Percentiles rank a stretch among this genome's conserved stretches.
Evolutionary conservation across 108 stramenopile genomes (phyloP).

Genomic region (Cyclostephanos tholiformis): DNA sequence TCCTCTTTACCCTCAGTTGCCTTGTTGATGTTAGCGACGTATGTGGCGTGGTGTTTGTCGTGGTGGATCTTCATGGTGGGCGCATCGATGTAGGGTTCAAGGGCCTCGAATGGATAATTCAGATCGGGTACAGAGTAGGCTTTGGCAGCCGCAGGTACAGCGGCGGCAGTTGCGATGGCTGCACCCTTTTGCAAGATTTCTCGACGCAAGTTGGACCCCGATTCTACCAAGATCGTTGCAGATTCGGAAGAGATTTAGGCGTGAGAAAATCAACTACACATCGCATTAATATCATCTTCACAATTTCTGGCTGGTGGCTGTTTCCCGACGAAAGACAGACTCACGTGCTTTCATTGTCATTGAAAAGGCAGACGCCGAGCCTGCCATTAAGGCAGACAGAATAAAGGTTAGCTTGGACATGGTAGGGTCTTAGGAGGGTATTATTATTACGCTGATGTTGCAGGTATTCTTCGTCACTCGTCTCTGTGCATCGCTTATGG

Average conservation of each 20-base stretch:
- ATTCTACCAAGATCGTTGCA: conserved; percentile 20
- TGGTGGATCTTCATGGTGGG: conserved; percentile 98
- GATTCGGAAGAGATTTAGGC: neutral
- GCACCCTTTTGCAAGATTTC: conserved; percentile 67
- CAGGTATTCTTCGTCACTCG: no score
- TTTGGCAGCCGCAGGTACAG: conserved; percentile 59
- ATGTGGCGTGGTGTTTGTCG: conserved; percentile 94
- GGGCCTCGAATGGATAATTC: conserved; percentile 89
- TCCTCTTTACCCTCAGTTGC: conserved; percentile 86
- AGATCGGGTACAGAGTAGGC: conserved; percentile 93
- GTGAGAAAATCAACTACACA: conserved; percentile 21
- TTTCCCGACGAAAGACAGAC: conserved; percentile 9
- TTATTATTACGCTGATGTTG: neutral
- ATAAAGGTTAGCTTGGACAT: conserved; percentile 60
- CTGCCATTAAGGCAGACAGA: conserved; percentile 50
- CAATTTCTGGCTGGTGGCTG: neutral
- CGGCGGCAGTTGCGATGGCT: conserved; percentile 60
- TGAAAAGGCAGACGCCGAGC: conserved; percentile 61
- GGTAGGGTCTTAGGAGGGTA: neutral
- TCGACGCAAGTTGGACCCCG: conserved; percentile 60
- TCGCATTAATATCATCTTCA: neutral
- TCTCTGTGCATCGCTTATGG: no score
- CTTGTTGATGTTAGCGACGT: conserved; percentile 84
- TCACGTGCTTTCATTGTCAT: conserved; percentile 74
- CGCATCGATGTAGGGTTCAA: conserved; percentile 94